Evolutionary conservation across 768 basidiomycete species (phyloP).

Genomic region (Lactarius trivialis): DNA sequence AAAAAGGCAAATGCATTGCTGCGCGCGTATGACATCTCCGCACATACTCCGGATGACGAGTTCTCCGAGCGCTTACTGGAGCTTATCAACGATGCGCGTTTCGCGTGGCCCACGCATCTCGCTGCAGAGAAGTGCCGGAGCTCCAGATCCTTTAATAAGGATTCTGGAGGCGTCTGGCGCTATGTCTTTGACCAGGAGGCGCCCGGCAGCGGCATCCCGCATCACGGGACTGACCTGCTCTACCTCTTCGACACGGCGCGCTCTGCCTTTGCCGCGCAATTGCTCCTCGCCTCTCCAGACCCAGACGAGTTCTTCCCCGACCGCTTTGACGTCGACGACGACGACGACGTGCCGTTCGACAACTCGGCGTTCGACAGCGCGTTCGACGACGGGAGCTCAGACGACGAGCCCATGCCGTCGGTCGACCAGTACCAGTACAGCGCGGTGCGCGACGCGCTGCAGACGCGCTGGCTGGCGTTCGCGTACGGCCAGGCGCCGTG

Average conservation of each 20-base stretch:
- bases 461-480: slow-evolving; percentile 69
- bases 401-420: slow-evolving; percentile 47
- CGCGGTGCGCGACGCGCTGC: slow-evolving; percentile 64
- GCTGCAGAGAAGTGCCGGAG: slow-evolving; percentile 34
- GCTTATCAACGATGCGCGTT: slow-evolving; percentile 64
- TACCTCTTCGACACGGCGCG: slow-evolving; percentile 76
- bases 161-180: slow-evolving; percentile 58
- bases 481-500: slow-evolving; percentile 70
- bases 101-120: slow-evolving; percentile 74
- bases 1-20: slow-evolving; percentile 53
- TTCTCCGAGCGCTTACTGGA: slow-evolving; percentile 64
- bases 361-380: slow-evolving; percentile 23
- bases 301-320: slow-evolving; percentile 29
- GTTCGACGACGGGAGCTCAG: slow-evolving; percentile 26
- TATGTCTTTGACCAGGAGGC: slow-evolving; percentile 82
- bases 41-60: slow-evolving; percentile 57
- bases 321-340: slow-evolving; percentile 26
- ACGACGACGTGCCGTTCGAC: slow-evolving; percentile 35
- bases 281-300: slow-evolving; percentile 25
- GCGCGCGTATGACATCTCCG: slow-evolving; percentile 64
- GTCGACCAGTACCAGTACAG: slow-evolving; percentile 63
- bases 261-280: slow-evolving; percentile 31
- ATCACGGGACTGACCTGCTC: slow-evolving; percentile 65
- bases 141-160: neutral
- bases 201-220: slow-evolving; percentile 54